These are phyloP conservation scores for Populus davidiana DNA, from an alignment of 345 rosid genomes.

Conservation along the genomic window DNA sequence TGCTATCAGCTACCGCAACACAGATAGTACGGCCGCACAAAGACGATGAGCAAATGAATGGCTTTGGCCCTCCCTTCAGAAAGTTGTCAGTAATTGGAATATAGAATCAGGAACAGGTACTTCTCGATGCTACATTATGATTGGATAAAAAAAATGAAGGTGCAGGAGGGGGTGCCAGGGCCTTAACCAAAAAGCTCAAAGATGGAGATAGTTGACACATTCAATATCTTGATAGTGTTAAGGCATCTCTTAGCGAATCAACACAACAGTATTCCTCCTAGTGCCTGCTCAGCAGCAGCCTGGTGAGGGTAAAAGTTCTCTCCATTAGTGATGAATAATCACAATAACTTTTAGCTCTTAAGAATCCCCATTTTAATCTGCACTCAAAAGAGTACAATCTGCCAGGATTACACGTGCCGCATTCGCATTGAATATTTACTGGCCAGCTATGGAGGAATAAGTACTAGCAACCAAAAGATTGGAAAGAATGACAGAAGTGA, in stretches of 20 bases:
- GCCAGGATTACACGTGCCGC: neutral
- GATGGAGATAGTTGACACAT: neutral
- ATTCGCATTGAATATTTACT: neutral
- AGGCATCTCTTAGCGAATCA: neutral
- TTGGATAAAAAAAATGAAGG: neutral
- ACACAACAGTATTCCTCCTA: neutral
- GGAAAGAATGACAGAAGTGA: neutral
- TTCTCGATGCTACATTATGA: neutral
- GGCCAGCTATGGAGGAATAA: neutral
- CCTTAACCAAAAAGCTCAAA: neutral
- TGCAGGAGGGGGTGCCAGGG: neutral
- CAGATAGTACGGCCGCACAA: neutral
- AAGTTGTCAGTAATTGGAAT: constrained; percentile 12
- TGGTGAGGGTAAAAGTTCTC: neutral
- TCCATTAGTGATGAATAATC: neutral
- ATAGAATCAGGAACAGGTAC: constrained; percentile 12
- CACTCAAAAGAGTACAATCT: neutral
- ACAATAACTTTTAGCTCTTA: neutral
- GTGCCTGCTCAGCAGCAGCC: neutral
- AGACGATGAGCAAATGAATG: constrained; percentile 7
- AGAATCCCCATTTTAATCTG: neutral
- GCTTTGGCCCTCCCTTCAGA: constrained; percentile 8
- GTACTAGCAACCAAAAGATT: neutral
- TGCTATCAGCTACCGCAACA: neutral
- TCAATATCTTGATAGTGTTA: neutral